Evolutionary conservation across 1,284 basidiomycete genomes (phyloP).

Genomic region (Microbotryum intermedium): DNA sequence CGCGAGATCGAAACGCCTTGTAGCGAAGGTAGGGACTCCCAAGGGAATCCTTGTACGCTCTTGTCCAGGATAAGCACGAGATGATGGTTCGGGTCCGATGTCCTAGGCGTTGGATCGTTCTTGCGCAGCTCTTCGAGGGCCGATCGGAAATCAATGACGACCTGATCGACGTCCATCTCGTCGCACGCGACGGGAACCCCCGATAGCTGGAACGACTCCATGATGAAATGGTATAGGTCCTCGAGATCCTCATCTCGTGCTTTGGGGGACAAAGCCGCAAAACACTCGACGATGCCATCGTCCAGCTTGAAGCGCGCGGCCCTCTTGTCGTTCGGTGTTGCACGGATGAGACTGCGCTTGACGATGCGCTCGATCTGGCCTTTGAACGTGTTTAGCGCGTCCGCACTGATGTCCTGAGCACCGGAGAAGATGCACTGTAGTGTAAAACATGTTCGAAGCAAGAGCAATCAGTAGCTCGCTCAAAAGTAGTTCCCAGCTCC

Average conservation of each 20-base stretch:
- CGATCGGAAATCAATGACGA: slow-evolving; percentile 57
- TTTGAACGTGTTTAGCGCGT: slow-evolving; percentile 43
- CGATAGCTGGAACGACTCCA: slow-evolving; percentile 89
- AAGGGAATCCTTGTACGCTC: slow-evolving; percentile 79
- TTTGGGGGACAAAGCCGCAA: slow-evolving; percentile 68
- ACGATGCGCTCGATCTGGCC: slow-evolving; percentile 64
- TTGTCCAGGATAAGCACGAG: slow-evolving; percentile 84
- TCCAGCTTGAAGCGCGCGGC: slow-evolving; percentile 51
- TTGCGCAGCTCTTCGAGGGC: slow-evolving; percentile 37
- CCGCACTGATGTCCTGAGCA: slow-evolving; percentile 46
- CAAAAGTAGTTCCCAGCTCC: slow-evolving; percentile 40
- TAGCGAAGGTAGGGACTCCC: slow-evolving; percentile 88
- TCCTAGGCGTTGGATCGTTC: slow-evolving; percentile 40
- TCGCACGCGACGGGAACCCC: slow-evolving; percentile 80
- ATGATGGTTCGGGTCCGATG: slow-evolving; percentile 1
- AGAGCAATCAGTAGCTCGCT: slow-evolving; percentile 45
- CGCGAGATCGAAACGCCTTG: slow-evolving; percentile 78
- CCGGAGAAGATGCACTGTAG: slow-evolving; percentile 50
- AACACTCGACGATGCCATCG: slow-evolving; percentile 69
- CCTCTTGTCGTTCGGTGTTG: slow-evolving; percentile 51
- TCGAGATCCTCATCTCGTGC: slow-evolving; percentile 89
- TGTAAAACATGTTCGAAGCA: no score
- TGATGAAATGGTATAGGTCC: slow-evolving; percentile 85
- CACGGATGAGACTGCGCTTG: slow-evolving; percentile 51
- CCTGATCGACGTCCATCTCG: slow-evolving; percentile 82